phyloP scores from a whole-genome alignment of 306 rosid species.

The Trifolium subterraneum region DNA sequence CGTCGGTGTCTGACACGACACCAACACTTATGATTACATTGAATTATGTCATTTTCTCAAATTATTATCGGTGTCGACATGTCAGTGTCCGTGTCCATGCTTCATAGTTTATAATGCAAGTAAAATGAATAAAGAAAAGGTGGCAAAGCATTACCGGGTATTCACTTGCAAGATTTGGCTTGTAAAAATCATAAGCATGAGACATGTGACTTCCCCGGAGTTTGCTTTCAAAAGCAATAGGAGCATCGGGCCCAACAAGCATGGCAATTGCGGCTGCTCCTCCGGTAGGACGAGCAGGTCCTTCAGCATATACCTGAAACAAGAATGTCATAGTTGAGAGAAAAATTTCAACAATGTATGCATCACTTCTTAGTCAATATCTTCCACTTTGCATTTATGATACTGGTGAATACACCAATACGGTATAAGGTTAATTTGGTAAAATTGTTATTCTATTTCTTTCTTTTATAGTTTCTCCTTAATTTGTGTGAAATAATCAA shows the following conservation, averaged over 20 bases:
- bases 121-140: not conserved
- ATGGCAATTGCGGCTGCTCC: slow-evolving; percentile 93
- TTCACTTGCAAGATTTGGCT: slow-evolving; percentile 89
- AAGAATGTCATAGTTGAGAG: slow-evolving; percentile 19
- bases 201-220: slow-evolving; percentile 82
- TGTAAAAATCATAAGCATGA: slow-evolving; percentile 86
- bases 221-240: slow-evolving; percentile 84
- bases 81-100: too few relatives aligned
- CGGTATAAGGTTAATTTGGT: too few relatives aligned
- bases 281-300: slow-evolving; percentile 95
- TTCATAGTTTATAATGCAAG: not conserved
- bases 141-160: slow-evolving; percentile 65
- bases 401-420: too few relatives aligned
- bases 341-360: not conserved
- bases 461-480: too few relatives aligned
- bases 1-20: too few relatives aligned
- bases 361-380: not conserved
- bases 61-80: too few relatives aligned
- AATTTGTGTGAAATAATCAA: too few relatives aligned
- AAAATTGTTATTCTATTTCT: too few relatives aligned
- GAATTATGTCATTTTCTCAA: too few relatives aligned
- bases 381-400: too few relatives aligned
- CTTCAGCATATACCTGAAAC: slow-evolving; percentile 84
- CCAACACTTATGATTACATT: too few relatives aligned
- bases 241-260: slow-evolving; percentile 87